phyloP scores from a whole-genome alignment of 306 rosid species.

The Vigna mungo region DNA sequence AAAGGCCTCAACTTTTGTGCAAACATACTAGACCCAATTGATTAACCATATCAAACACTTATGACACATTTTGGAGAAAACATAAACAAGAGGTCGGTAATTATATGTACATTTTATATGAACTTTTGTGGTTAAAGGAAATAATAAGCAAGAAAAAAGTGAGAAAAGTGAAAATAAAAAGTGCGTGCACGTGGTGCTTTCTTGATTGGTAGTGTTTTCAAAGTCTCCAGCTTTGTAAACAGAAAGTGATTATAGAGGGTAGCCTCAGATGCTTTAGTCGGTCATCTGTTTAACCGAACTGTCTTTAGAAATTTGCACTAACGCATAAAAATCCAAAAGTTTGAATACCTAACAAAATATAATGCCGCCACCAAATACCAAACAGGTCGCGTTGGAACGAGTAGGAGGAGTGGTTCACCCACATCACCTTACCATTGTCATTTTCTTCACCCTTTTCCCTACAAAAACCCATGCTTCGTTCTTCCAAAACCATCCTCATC shows the following conservation, averaged over 20 bases:
- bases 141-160: not conserved
- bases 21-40: too few species aligned
- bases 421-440: slow-evolving; percentile 54
- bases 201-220: slow-evolving; percentile 22
- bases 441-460: slow-evolving; percentile 55
- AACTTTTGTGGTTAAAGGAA: too few species aligned
- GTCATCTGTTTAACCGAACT: slow-evolving; percentile 57
- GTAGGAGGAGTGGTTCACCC: slow-evolving; percentile 75
- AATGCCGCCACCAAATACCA: slow-evolving; percentile 30
- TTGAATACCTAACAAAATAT: slow-evolving; percentile 33
- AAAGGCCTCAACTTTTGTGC: too few species aligned
- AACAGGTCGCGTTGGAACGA: slow-evolving; percentile 38
- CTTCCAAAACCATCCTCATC: slow-evolving; percentile 17
- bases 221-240: slow-evolving; percentile 14
- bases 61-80: too few species aligned
- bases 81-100: too few species aligned
- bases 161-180: not conserved
- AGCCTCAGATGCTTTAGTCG: slow-evolving; percentile 43
- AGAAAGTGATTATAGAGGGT: not conserved
- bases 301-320: not conserved
- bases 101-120: not conserved
- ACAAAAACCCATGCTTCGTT: slow-evolving; percentile 47
- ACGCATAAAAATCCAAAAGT: slow-evolving; percentile 10
- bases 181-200: not conserved
- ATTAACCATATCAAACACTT: too few species aligned